Evolutionary conservation across 306 rosid species (phyloP), one percentile per base, ranked within the genome.

Genomic region (Corylus heterophylla): DNA sequence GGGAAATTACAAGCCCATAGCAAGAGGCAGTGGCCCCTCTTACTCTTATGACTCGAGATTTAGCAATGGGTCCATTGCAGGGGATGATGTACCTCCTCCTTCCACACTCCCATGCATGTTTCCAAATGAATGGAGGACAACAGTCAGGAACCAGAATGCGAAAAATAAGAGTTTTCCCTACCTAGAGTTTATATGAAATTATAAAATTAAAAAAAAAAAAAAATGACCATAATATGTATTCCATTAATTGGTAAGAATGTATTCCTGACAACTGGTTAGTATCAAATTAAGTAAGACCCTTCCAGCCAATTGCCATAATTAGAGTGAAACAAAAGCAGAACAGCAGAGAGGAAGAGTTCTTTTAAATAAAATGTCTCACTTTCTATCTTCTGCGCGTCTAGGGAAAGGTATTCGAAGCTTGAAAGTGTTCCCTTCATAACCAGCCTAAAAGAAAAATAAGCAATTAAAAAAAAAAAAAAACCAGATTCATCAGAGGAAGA

Each of bases 351-450:
- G 50, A 79, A 50, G 54, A 50, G 35, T 29, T 75, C 39, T 55
- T 73, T 73, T 54, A 52, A 76, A 80, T 69, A 81, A 69, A 78
- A 83, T 74, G 83, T 68, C 98, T 88, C 75, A 93, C 99, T 90
- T 95, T 83, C 99, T 89, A 83, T 93, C 90, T 83, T 82, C 93
- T 55, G 98, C 99, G 22, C 80, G 91, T 79, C 98, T 89, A 5
- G 98, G 92, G 72, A 95, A 95, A 71, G 98, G 97, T 74, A 95
- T 90, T 58, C 97, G 91, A 67, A 95, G 99, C 94, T 93, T 92
- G 90, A 93, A 88, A 74, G 79, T 86, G 64, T 76, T 81, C 18
- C 96, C 94, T 73, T 85, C 84, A 88, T 85, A 91, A 79, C 90
- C 91, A 76, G 93, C 94, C 98, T 93, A 73, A 78, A 78, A 63